Conservation (phyloP, 768 basidiomycete genomes). For the Trichaptum fuscoviolaceum region DNA sequence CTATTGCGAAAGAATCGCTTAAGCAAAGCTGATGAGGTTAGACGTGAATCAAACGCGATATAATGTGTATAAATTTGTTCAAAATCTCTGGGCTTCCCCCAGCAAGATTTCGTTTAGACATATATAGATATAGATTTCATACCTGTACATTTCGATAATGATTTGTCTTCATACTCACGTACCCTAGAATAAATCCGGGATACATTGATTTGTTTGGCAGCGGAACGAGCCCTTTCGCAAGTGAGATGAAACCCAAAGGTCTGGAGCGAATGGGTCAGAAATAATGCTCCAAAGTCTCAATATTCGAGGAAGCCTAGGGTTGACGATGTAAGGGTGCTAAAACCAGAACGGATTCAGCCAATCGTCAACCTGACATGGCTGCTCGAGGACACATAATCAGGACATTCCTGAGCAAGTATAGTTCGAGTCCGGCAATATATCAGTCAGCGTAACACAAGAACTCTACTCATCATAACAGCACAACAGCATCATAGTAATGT, state of each 20-base stretch:
- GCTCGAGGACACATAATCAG: conserved; percentile 18
- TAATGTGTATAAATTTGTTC: not conserved
- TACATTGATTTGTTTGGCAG: conserved; percentile 42
- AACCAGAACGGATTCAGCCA: not conserved
- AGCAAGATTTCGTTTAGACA: not conserved
- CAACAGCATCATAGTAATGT: not conserved
- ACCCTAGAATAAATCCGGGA: not conserved
- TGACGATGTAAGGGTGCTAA: conserved; percentile 24
- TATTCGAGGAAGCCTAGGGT: conserved; percentile 30
- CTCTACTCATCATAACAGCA: not conserved
- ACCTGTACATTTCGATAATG: not conserved
- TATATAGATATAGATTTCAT: not conserved
- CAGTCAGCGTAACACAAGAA: conserved; percentile 1
- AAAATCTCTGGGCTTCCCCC: not conserved
- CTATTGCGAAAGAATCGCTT: conserved; percentile 12
- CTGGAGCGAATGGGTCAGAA: conserved; percentile 43
- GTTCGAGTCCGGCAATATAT: not conserved
- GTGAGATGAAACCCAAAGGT: conserved; percentile 12
- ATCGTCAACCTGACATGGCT: conserved; percentile 3
- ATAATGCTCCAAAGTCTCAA: conserved; percentile 41
- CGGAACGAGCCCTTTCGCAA: conserved; percentile 61
- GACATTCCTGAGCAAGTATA: conserved; percentile 29
- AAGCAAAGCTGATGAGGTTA: not conserved
- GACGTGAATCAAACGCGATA: not conserved
- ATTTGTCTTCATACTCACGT: not conserved